phyloP scores from a whole-genome alignment of 2,329 filamentous ascomycete genomes.

The Monilinia aucupariae region DNA sequence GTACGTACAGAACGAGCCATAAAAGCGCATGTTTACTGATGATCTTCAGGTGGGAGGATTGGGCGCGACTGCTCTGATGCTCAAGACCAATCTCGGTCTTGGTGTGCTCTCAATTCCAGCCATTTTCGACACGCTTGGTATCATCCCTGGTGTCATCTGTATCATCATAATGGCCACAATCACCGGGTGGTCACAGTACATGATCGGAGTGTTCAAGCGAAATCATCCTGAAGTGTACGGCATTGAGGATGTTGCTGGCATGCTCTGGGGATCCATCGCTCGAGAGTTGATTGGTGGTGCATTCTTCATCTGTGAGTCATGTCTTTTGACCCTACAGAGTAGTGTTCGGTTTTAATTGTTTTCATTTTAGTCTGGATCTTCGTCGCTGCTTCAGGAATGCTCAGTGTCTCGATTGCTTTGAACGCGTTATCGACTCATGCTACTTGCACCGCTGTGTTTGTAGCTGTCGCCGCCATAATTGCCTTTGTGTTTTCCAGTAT shows the following conservation, averaged over 20 bases:
- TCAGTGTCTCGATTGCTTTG: conserved; percentile 33
- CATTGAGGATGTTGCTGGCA: conserved; percentile 9
- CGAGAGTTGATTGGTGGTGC: conserved; percentile 5
- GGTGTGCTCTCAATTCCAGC: conserved; percentile 41
- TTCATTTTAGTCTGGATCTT: background rate
- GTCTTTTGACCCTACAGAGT: conserved; percentile 42
- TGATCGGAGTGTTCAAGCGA: conserved; percentile 40
- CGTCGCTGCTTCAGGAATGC: conserved; percentile 33
- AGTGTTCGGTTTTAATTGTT: conserved; percentile 45
- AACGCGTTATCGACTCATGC: conserved; percentile 55
- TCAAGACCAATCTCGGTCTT: conserved; percentile 38
- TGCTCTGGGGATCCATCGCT: background rate
- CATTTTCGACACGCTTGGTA: conserved; percentile 39
- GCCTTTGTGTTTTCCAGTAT: conserved; percentile 47
- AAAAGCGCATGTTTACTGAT: background rate
- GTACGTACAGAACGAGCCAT: background rate
- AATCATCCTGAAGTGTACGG: conserved; percentile 46
- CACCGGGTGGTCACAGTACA: conserved; percentile 45
- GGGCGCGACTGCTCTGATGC: conserved; percentile 35
- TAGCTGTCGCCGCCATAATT: conserved; percentile 46
- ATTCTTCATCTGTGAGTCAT: conserved; percentile 7
- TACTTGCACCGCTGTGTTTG: conserved; percentile 54
- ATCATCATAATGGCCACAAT: conserved; percentile 36
- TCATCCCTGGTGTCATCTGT: conserved; percentile 40
- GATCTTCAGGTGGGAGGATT: conserved; percentile 1